Percentiles rank a stretch among this genome's conserved stretches.
Evolutionary conservation across 2,329 filamentous ascomycete species (phyloP).

Genomic region (Chaetomiaceae sp.): DNA sequence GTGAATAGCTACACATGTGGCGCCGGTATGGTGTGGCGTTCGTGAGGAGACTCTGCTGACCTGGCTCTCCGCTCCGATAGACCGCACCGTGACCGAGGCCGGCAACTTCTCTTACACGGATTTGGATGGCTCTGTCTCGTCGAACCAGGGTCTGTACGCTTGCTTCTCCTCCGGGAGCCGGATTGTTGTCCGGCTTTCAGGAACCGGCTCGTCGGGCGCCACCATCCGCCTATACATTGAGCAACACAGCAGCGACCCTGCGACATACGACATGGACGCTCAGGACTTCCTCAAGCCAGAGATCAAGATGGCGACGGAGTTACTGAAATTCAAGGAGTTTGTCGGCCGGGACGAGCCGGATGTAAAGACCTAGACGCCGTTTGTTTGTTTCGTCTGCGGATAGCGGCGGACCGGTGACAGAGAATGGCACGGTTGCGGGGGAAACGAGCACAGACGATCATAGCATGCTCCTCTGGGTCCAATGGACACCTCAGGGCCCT

Average conservation of each 20-base stretch:
- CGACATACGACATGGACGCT: conserved; percentile 72
- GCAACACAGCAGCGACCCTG: conserved; percentile 80
- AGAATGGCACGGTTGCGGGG: neutral
- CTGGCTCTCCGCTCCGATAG: conserved; percentile 29
- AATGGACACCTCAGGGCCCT: neutral
- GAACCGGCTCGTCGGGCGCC: conserved; percentile 89
- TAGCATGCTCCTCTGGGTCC: neutral
- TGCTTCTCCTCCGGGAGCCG: conserved; percentile 92
- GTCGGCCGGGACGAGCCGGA: conserved; percentile 89
- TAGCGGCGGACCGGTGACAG: neutral
- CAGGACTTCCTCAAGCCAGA: conserved; percentile 92
- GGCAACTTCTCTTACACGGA: conserved; percentile 98
- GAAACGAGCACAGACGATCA: too few relatives aligned
- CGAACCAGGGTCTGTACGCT: conserved; percentile 93
- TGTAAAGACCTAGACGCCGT: conserved; percentile 71
- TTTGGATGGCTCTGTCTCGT: conserved; percentile 91
- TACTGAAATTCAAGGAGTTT: conserved; percentile 91
- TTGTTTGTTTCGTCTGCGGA: neutral
- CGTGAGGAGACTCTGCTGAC: conserved; percentile 25
- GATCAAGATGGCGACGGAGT: conserved; percentile 73
- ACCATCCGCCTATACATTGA: conserved; percentile 97
- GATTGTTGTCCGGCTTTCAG: conserved; percentile 89
- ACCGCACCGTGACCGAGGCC: conserved; percentile 77
- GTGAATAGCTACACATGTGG: too few relatives aligned
- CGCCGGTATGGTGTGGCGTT: too few relatives aligned